phyloP scores from a whole-genome alignment of 352 stramenopile species.

The Globisporangium solare region DNA sequence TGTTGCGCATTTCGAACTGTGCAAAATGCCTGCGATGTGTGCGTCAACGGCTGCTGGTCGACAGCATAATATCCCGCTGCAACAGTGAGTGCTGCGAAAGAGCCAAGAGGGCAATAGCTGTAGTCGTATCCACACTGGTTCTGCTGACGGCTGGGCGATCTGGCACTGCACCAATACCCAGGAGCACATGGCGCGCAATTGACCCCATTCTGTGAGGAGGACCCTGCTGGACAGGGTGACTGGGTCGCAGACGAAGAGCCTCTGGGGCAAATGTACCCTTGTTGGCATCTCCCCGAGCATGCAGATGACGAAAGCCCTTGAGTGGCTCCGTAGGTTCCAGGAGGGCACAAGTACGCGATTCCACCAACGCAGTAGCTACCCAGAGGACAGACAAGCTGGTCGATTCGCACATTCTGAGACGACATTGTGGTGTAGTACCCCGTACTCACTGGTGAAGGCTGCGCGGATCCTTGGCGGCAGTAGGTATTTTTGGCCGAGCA shows the following conservation, averaged over 20 bases:
- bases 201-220: conserved; percentile 55
- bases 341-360: conserved; percentile 41
- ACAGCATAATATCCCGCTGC: conserved; percentile 34
- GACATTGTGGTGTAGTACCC: conserved; percentile 50
- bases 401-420: conserved; percentile 29
- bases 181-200: conserved; percentile 43
- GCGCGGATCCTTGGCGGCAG: conserved; percentile 38
- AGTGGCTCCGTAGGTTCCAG: conserved; percentile 43
- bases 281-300: conserved; percentile 54
- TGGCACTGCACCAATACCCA: conserved; percentile 50
- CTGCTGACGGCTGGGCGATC: conserved; percentile 40
- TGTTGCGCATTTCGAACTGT: conserved; percentile 34
- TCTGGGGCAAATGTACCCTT: conserved; percentile 45
- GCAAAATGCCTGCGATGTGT: conserved; percentile 39
- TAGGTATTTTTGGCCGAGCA: conserved; percentile 35
- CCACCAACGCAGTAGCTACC: conserved; percentile 63
- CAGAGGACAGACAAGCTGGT: conserved; percentile 45
- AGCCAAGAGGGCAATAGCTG: conserved; percentile 53
- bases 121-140: conserved; percentile 41
- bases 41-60: conserved; percentile 29
- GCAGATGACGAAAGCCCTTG: conserved; percentile 29
- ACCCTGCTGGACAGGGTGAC: conserved; percentile 44
- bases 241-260: conserved; percentile 41
- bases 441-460: conserved; percentile 26
- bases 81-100: conserved; percentile 24